Evolutionary conservation across 371 early-diverging fungal species (phyloP), one percentile per base, ranked within the genome.

Genomic region (Choanephora cucurbitarum): DNA sequence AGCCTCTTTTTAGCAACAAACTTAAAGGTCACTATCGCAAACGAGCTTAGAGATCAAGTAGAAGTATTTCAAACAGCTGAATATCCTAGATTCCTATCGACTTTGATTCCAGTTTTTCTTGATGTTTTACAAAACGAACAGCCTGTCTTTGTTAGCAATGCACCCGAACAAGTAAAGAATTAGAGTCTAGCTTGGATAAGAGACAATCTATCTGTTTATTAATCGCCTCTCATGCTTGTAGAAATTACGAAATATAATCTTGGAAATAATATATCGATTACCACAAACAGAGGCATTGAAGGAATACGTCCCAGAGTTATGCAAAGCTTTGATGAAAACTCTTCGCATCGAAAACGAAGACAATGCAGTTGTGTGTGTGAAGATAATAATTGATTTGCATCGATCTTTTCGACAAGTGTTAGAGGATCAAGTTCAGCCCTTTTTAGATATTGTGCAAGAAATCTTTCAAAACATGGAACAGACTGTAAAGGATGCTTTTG

Each of bases 341-440:
- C 79, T 99, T 31, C 78, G 83, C 58, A 81, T 82, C 13, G 99
- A 99, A 64, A 97, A 98, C 60, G 99, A 99, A 75, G 99, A 98
- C 22, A 98, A 97, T 64, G 98, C 92, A 1, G 89, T 93, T 21
- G 81, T 94, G 3, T 87, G 91, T 60, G 81, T 98, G 19, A 95
- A 96, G 66, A 91, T 96, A 34, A 88, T 98, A 54, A 91, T 93
- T 50, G 98, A 99, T 52, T 78, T 99, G 51, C 94, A 96, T 66
- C 87, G 95, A 60, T 83, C 83, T 24, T 96, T 89, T 67, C 88
- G 91, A 53, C 77, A 80, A 51, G 70, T 84, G 6, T 74, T 96
- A 23, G 95, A 95, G 66, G 89, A 89, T 49, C 84, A 91, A 60
- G 94, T 96, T 0, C 87, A 91, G 57, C 87, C 91, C 2, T 97